Base-by-base conservation (phyloP, 2,329 filamentous ascomycete genomes). In the Epichloe brachyelytri region DNA sequence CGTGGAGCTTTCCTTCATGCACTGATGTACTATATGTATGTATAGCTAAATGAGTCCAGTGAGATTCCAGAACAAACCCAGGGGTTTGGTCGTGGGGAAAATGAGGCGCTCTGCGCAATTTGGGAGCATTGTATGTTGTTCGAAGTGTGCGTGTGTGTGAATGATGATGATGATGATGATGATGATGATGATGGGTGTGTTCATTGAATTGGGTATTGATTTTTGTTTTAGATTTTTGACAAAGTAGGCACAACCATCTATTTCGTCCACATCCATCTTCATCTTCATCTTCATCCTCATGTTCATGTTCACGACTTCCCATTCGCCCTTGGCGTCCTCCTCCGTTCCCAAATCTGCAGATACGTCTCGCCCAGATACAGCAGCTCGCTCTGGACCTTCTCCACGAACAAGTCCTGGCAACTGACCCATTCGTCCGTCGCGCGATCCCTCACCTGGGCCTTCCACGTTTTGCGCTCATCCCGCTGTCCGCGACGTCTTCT, bases 311-410 rank as follows among this genome's bases (percentile, higher is more conserved):
- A 44, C 7, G 22, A 15, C 44, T 37, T 46, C 10, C 44, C 17
- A n/a, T 34, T 19, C 44, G 5, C 19, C 20, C 14, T 17, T n/a
- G 37, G 30, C 11, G 22, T 47, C 63, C 79, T 83, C 68, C 89
- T 79, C 66, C 86, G 77, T 73, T 97, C 93, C 93, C 93, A 97
- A 43, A 98, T 81, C 78, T 97, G 94, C 53, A 97, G 70, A 73
- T 97, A 97, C 51, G 86, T 86, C 75, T 98, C 93, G 49, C 91
- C 88, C 0, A 94, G 85, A 62, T 95, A 95, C 57, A 98, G 66
- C 59, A 95, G 78, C 72, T 98, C 91, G 56, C 80, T 86, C 68
- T 91, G 85, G 19, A 93, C 86, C 67, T 84, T 83, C 64, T 96
- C 87, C 6, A 98, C 91, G 64, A 85, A 96, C 58, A 98, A 65